A percentile compares a stretch with the other conserved stretches of the same genome.
Evolutionary conservation across 805 yeast genomes (phyloP).

Genomic region (Nakazawaea ambrosiae): DNA sequence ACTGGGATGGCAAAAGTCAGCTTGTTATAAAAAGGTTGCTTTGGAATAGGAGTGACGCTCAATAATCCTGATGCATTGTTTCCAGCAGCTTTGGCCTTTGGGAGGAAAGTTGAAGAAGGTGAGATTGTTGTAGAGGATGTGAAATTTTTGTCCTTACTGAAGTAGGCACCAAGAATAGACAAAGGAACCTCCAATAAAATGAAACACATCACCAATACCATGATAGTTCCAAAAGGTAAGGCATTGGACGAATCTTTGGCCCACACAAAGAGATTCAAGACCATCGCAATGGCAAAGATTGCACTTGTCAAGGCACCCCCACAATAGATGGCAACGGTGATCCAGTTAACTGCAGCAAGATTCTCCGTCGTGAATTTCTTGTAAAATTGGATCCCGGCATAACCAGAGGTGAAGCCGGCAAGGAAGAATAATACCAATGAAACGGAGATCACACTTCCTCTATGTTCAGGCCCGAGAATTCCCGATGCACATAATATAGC

Average conservation of each 20-base stretch:
- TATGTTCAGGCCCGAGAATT: constrained; percentile 54
- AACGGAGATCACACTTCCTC: constrained; percentile 60
- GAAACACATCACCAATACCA: constrained; percentile 52
- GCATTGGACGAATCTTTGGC: constrained; percentile 69
- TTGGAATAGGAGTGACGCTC: constrained; percentile 20
- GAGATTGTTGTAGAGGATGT: constrained; percentile 3
- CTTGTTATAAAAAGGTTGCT: constrained; percentile 29
- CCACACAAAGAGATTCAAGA: constrained; percentile 68
- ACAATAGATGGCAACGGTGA: constrained; percentile 34
- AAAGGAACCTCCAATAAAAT: constrained; percentile 67
- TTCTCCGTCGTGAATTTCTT: constrained; percentile 43
- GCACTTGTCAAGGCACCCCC: constrained; percentile 43
- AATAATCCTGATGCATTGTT: constrained; percentile 6
- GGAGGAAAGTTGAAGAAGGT: constrained; percentile 5
- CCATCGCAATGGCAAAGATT: constrained; percentile 41
- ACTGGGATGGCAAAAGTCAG: constrained; percentile 29
- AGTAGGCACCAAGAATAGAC: constrained; percentile 63
- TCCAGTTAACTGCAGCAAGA: constrained; percentile 26
- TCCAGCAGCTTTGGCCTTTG: neutral
- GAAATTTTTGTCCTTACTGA: constrained; percentile 21
- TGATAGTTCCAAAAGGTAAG: constrained; percentile 70
- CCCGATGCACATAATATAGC: constrained; percentile 51
- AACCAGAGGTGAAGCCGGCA: constrained; percentile 74
- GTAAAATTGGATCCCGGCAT: constrained; percentile 56
- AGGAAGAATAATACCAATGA: constrained; percentile 53